A percentile compares a stretch with the other conserved stretches of the same genome.
Evolutionary conservation across 306 rosid genomes (phyloP).

Genomic region (Mimosa pudica): DNA sequence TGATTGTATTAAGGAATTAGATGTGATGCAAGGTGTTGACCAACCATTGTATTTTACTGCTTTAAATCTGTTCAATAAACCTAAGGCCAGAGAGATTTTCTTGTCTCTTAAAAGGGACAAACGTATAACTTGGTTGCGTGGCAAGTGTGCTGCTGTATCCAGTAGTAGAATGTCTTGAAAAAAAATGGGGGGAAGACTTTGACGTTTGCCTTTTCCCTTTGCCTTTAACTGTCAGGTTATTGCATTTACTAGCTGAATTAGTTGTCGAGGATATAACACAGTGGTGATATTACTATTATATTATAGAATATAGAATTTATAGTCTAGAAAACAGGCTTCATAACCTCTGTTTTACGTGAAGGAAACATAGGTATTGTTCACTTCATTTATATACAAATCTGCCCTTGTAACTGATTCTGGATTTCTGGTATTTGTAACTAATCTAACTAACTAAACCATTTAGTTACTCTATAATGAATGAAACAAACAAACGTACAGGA

Average conservation of each 20-base stretch:
- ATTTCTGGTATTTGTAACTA: too few relatives aligned
- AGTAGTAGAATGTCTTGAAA: constrained; percentile 19
- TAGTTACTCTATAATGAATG: too few relatives aligned
- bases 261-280: not conserved
- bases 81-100: constrained; percentile 67
- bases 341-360: not conserved
- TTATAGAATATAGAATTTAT: not conserved
- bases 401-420: too few relatives aligned
- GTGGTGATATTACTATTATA: not conserved
- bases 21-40: constrained; percentile 62
- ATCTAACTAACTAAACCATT: too few relatives aligned
- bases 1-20: constrained; percentile 67
- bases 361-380: not conserved
- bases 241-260: constrained; percentile 8
- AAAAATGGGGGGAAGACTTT: constrained; percentile 9
- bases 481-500: too few relatives aligned
- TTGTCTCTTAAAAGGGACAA: constrained; percentile 65
- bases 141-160: constrained; percentile 51
- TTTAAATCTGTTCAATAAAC: constrained; percentile 66
- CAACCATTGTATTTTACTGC: constrained; percentile 67
- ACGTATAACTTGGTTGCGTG: constrained; percentile 67
- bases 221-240: not conserved
- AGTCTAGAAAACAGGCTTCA: not conserved
- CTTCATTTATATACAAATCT: too few relatives aligned
- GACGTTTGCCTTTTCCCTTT: not conserved